These are phyloP conservation scores for Saccharomyces hybrid DNA, from an alignment of 1,139 yeast species.

Conservation along the genomic window DNA sequence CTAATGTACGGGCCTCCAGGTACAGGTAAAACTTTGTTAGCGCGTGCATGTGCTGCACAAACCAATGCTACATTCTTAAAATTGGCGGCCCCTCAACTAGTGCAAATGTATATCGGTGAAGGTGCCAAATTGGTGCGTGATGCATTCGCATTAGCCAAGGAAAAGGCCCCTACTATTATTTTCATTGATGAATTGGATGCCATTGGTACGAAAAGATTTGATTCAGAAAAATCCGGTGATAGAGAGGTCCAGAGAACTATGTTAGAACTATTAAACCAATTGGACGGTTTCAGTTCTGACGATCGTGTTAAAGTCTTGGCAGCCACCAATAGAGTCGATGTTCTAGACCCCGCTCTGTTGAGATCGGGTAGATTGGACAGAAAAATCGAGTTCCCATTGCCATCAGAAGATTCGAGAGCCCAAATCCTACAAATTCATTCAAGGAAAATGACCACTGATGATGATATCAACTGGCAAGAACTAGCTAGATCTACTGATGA, in stretches of 20 bases:
- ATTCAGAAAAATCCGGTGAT: conserved; percentile 95
- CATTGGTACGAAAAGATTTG: conserved; percentile 96
- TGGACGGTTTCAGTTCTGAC: conserved; percentile 98
- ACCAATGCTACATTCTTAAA: conserved; percentile 96
- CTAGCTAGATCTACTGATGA: conserved; percentile 96
- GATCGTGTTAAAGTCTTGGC: conserved; percentile 96
- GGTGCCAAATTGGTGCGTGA: conserved; percentile 98
- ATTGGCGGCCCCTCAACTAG: conserved; percentile 96
- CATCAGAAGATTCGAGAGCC: conserved; percentile 95
- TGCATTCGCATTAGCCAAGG: conserved; percentile 97
- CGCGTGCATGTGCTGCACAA: conserved; percentile 99
- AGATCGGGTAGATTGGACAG: conserved; percentile 97
- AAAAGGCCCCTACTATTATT: conserved; percentile 95
- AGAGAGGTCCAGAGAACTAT: conserved; percentile 98
- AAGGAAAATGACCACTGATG: conserved; percentile 90
- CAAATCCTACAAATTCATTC: conserved; percentile 95
- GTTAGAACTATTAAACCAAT: conserved; percentile 93
- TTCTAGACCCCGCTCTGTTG: conserved; percentile 90
- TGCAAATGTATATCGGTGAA: conserved; percentile 98
- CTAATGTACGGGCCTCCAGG: conserved; percentile 99
- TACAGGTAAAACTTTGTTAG: conserved; percentile 93
- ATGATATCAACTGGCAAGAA: conserved; percentile 94
- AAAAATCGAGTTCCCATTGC: conserved; percentile 95
- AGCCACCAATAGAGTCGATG: conserved; percentile 97
- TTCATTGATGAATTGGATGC: conserved; percentile 98